Percentiles rank a stretch among this genome's conserved stretches.
Evolutionary conservation across 371 early-diverging fungal species (phyloP).

Genomic region (Smittium mucronatum): DNA sequence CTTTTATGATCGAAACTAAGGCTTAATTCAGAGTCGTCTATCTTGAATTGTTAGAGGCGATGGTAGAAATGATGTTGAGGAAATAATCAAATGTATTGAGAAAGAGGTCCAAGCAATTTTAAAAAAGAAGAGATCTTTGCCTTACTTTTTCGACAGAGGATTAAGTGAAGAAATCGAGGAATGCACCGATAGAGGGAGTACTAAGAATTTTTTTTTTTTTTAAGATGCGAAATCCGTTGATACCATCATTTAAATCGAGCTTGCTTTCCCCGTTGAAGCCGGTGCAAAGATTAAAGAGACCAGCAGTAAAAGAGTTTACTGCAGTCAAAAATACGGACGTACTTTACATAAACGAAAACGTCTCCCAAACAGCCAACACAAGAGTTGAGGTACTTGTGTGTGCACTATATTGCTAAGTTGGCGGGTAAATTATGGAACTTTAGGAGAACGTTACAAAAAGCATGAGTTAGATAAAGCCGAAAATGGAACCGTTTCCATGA

Average conservation of each 20-base stretch:
- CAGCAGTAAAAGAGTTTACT: conserved; percentile 79
- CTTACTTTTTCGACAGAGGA: conserved; percentile 56
- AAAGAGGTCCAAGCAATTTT: conserved; percentile 66
- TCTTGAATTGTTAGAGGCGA: conserved; percentile 63
- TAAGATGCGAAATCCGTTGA: conserved; percentile 74
- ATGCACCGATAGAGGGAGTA: conserved; percentile 53
- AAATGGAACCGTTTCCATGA: conserved; percentile 71
- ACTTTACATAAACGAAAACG: conserved; percentile 68
- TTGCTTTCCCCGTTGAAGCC: conserved; percentile 64
- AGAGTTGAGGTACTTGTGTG: conserved; percentile 92
- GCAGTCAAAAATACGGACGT: conserved; percentile 37
- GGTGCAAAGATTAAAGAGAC: conserved; percentile 67
- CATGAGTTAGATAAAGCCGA: conserved; percentile 93
- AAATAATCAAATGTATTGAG: conserved; percentile 24
- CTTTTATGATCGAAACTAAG: conserved; percentile 26
- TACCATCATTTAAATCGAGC: conserved; percentile 68
- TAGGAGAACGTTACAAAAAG: conserved; percentile 83
- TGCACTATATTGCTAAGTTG: conserved; percentile 96
- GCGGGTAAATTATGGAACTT: conserved; percentile 88
- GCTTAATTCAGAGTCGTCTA: conserved; percentile 82
- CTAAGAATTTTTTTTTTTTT: conserved; percentile 78
- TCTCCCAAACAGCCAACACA: conserved; percentile 91
- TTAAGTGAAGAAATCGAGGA: conserved; percentile 63
- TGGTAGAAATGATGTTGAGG: conserved; percentile 31
- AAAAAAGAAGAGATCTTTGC: conserved; percentile 55